Base-by-base conservation (phyloP, 768 basidiomycete species). In the Mycena alexandri region DNA sequence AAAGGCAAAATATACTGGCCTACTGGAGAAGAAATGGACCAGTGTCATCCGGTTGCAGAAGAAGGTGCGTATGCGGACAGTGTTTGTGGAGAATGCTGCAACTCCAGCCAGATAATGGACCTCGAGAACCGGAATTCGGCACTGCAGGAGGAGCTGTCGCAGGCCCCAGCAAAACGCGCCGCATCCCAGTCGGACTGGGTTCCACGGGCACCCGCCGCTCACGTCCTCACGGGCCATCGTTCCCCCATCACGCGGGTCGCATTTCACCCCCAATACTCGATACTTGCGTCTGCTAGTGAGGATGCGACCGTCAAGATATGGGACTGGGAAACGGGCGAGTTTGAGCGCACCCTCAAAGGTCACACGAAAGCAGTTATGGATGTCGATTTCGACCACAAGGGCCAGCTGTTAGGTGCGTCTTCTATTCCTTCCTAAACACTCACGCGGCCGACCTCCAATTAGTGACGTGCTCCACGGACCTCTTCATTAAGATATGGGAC, bases 21-120 rank as follows among this genome's bases (percentile, higher is more conserved):
- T 98, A 63, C 81, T 98, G 67, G 96, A 95, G 83, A 97, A 97
- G 90, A 98, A 98, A 79, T 98, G 96, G 96, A 97, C 94, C 54
- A 94, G 92, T 75, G 95, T 98, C 38, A 96, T 98, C 65, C 87
- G 96, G 71, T 79, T 98, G 77, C 96, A 98, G 83, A 71, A 71
- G 70, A 71, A 71, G 66, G 70, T 65, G 50, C 63, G 62, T 58
- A 34, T 42, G 43, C 41, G n/a, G 42, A n/a, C 34, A 47, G 43
- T 55, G 52, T 34, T 14, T 42, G 29, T 21, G 9, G 42, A 36
- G 12, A 52, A 55, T 68, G 66, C 70, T 65, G 42, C 43, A 73
- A 68, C 34, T 38, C 19, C 46, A 43, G 38, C 22, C 72, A 98
- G 96, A 95, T 98, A 74, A 95, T 97, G 92, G 96, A 97, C 79